Base-by-base conservation (phyloP, 176 grass and related monocot species). In the Raddia distichophylla region DNA sequence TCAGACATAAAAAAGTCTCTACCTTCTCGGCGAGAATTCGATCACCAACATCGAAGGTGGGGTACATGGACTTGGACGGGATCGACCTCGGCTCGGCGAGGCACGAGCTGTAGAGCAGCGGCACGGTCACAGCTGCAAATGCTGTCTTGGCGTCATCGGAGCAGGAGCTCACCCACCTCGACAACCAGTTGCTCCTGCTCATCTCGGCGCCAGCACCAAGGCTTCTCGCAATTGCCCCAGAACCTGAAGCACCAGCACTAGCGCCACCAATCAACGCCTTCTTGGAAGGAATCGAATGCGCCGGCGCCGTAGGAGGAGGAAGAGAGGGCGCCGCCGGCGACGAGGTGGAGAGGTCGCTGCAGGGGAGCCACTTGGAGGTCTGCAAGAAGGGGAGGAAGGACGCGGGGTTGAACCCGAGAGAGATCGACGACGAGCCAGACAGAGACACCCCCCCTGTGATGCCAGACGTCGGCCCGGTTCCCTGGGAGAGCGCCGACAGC, bases 1-100 rank as follows among this genome's bases (percentile, higher is more conserved):
- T 43, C 11, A 75, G 7, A n/a, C 0, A 40, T 43, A 33, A 15
- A 53, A 42, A 56, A 84, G 48, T 6, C 1, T 67, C 19, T 91
- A 99, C 97, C 97, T 91, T 99, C 93, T 99, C 97, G 1, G 97
- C 91, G 17, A 99, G 80, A 88, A 99, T 99, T n/a, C 97, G 82
- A 35, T 99, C 97, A 42, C 97, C 97, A 4, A 99, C 74, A 56
- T 99, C 97, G 74, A 99, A 99, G 50, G 97, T 99, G 13, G 97
- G 97, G 84, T 86, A 93, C 97, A 99, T 99, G 71, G 97, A 99
- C 82, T 83, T 92, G 46, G 97, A 92, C 52, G 97, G 97, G 68
- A 99, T 96, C 53, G 93, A 99, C 82, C 87, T 93, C 2, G 97
- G 93, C 82, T 93, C 93, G 2, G 97, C 97, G 68, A 96, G 77